Evolutionary conservation across 148 eudicot species (phyloP).

Genomic region (Vaccinium corymbosum): DNA sequence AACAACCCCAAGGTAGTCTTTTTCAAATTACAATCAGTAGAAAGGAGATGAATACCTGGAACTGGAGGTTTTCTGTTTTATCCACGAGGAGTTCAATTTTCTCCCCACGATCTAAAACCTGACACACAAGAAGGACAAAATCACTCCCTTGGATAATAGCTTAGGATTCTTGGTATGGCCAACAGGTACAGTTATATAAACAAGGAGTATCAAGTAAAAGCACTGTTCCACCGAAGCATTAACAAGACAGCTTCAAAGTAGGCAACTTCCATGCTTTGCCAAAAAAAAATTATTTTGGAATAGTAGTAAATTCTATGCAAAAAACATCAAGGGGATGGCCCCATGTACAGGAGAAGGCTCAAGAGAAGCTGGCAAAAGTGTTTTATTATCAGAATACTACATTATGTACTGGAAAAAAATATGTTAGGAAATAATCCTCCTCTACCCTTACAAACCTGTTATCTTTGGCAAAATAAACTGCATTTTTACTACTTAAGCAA

Average conservation of each 20-base stretch:
- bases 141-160: background rate
- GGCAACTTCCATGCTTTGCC: background rate
- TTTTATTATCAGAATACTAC: background rate
- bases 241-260: background rate
- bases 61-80: conserved; percentile 94
- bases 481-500: background rate
- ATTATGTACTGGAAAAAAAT: background rate
- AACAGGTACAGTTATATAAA: background rate
- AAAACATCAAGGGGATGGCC: background rate
- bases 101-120: conserved; percentile 98
- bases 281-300: background rate
- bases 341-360: no score
- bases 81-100: conserved; percentile 95
- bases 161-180: background rate
- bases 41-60: conserved; percentile 49
- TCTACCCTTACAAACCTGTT: background rate
- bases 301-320: background rate
- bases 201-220: background rate
- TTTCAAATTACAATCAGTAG: background rate
- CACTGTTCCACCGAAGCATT: background rate
- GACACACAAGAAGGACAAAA: conserved; percentile 8
- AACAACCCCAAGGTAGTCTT: background rate
- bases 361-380: background rate
- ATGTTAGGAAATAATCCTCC: background rate
- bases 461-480: background rate